Evolutionary conservation across 441 rosid species (phyloP).

Genomic region (Macaranga tanarius): DNA sequence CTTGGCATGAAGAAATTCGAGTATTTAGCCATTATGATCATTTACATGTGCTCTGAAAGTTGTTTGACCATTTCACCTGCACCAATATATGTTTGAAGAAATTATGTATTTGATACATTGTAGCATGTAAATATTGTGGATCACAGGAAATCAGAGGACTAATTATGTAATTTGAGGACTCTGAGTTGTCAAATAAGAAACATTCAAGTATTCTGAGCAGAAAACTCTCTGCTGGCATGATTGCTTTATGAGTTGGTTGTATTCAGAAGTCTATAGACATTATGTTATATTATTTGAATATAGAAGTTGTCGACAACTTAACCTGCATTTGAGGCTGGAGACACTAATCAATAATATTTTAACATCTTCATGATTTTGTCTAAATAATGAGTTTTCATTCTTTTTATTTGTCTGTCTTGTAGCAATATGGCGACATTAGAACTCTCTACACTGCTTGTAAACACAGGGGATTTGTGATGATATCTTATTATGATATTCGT

Average conservation of each 20-base stretch:
- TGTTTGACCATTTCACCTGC: neutral
- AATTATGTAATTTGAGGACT: slow-evolving; percentile 4
- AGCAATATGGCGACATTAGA: slow-evolving; percentile 98
- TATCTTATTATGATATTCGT: slow-evolving; percentile 97
- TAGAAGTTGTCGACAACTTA: neutral
- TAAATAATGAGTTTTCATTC: neutral
- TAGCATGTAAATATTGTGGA: neutral
- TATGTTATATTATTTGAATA: neutral
- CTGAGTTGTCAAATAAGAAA: neutral
- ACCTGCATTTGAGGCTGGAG: neutral
- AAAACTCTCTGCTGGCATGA: neutral
- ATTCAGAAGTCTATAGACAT: neutral
- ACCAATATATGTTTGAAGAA: neutral
- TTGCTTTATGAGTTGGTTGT: neutral
- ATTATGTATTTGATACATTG: neutral
- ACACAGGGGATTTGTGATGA: slow-evolving; percentile 99
- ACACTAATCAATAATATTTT: neutral
- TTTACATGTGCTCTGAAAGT: neutral
- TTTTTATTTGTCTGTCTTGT: slow-evolving; percentile 28
- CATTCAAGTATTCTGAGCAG: neutral
- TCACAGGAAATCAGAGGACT: neutral
- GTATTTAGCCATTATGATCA: neutral
- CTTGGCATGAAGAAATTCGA: neutral
- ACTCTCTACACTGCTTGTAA: slow-evolving; percentile 96
- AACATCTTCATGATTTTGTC: neutral